Conservation (phyloP, 768 basidiomycete species). For the Lactarius quietus region DNA sequence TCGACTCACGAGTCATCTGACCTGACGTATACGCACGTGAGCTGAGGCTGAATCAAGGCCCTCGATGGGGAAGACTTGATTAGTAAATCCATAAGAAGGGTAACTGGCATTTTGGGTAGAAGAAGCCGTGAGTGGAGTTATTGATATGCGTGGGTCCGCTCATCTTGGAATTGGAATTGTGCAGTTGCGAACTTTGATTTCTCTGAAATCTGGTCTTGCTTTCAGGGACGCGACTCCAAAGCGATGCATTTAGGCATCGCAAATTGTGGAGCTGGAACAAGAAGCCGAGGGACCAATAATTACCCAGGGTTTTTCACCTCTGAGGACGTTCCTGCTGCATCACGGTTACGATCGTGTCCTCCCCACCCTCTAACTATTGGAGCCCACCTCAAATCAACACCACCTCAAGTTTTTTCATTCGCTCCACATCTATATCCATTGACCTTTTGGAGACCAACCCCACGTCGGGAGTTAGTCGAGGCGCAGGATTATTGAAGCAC, state of each 20-base stretch:
- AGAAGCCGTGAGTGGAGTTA: neutral
- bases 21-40: too few relatives aligned
- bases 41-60: neutral
- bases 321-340: neutral
- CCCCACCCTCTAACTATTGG: neutral
- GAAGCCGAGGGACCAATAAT: neutral
- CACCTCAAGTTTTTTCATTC: neutral
- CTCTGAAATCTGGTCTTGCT: neutral
- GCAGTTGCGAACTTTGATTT: neutral
- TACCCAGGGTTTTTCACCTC: neutral
- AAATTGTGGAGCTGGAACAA: conserved; percentile 4
- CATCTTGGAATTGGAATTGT: neutral
- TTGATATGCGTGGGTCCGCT: neutral
- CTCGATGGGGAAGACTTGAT: neutral
- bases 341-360: neutral
- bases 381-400: neutral
- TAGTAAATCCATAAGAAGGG: neutral
- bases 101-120: neutral
- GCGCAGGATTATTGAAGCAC: neutral
- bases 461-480: neutral
- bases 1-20: too few relatives aligned
- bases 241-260: neutral
- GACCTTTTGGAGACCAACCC: neutral
- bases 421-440: neutral
- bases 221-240: conserved; percentile 1